Conservation (phyloP, 2,329 filamentous ascomycete species). For the Diaporthe velutina region DNA sequence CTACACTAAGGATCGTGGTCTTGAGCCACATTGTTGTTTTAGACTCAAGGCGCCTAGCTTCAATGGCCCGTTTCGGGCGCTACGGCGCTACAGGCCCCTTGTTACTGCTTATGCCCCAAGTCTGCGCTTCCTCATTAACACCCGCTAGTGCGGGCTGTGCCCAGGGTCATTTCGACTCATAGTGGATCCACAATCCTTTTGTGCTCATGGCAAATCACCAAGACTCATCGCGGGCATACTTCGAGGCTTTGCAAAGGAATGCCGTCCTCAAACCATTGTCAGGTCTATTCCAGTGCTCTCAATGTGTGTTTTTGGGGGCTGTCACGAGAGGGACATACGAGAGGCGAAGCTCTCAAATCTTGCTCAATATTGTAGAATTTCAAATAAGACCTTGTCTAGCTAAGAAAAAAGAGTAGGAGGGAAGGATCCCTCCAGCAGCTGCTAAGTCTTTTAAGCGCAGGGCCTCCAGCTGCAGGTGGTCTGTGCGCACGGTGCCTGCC, state of each 20-base stretch:
- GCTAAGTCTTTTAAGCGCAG: too few species aligned
- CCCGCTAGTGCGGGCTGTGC: background rate
- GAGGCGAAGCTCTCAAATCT: too few species aligned
- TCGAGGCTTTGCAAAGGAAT: background rate
- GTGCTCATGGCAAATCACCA: background rate
- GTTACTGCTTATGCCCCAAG: background rate
- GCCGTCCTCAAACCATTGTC: background rate
- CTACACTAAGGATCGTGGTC: background rate
- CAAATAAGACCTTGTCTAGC: too few species aligned
- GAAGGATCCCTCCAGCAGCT: too few species aligned
- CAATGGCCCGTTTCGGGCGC: background rate
- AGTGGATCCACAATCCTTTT: background rate
- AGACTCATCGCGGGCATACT: background rate
- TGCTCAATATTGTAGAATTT: too few species aligned
- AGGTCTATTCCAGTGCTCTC: too few species aligned
- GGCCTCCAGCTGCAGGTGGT: too few species aligned
- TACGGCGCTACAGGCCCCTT: background rate
- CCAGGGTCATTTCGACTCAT: slow-evolving; percentile 38
- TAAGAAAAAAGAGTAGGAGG: too few species aligned
- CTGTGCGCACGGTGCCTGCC: too few species aligned
- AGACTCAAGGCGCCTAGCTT: background rate
- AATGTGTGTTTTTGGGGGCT: background rate
- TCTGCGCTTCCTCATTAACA: background rate
- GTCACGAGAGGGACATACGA: too few species aligned
- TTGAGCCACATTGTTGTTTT: background rate